Conservation (phyloP, 2,329 filamentous ascomycete genomes). For the Phyllosticta citrichinensis region DNA sequence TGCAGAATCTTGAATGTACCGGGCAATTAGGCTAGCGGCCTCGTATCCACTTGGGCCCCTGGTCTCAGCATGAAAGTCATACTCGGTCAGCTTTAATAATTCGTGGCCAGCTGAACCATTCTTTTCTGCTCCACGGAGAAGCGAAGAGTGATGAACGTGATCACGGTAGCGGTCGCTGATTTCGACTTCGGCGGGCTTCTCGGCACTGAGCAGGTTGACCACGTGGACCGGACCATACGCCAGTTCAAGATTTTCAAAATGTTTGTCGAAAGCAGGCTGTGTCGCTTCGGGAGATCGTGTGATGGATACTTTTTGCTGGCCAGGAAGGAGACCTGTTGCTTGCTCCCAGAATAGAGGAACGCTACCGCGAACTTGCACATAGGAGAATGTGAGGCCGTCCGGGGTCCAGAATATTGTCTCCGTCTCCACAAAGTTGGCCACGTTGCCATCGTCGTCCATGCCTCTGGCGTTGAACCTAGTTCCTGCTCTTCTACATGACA, state of each 20-base stretch:
- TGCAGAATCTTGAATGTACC: conserved; percentile 67
- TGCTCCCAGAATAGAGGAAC: conserved; percentile 98
- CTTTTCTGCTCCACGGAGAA: conserved; percentile 50
- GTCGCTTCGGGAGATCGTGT: conserved; percentile 84
- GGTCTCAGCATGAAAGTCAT: conserved; percentile 94
- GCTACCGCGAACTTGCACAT: conserved; percentile 83
- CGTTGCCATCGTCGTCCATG: conserved; percentile 94
- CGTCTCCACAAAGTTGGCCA: conserved; percentile 97
- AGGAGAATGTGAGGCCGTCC: conserved; percentile 72
- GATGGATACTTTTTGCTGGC: conserved; percentile 87
- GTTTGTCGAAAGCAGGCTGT: conserved; percentile 89
- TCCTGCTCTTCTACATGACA: conserved; percentile 84
- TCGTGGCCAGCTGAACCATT: conserved; percentile 53
- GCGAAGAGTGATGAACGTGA: conserved; percentile 63
- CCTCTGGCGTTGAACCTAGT: conserved; percentile 96
- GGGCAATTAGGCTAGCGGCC: conserved; percentile 73
- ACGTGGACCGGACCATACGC: conserved; percentile 87
- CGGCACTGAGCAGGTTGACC: conserved; percentile 84
- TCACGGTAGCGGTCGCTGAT: conserved; percentile 69
- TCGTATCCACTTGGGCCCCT: conserved; percentile 80
- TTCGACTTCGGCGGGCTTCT: conserved; percentile 78
- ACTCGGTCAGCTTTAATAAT: conserved; percentile 72
- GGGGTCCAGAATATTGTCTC: conserved; percentile 88
- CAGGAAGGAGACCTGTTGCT: conserved; percentile 72
- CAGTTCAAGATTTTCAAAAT: conserved; percentile 78